Evolutionary conservation across 2,329 filamentous ascomycete species (phyloP), one percentile per base, ranked within the genome.

Genomic region (Pyrenophora tritici-repentis): DNA sequence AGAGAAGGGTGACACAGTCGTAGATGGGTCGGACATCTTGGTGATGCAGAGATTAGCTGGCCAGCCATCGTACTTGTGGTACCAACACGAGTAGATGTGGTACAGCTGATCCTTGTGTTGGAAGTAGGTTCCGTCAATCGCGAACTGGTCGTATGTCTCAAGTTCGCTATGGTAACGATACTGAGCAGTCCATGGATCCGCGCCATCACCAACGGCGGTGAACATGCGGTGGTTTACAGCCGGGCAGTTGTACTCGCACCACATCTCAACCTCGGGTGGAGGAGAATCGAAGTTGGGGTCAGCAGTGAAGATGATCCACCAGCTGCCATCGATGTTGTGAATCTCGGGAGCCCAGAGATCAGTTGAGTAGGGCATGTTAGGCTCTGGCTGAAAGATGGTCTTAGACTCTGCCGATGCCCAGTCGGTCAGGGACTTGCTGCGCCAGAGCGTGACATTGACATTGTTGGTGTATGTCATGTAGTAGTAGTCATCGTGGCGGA

Each of bases 51-150:
- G 73, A 50, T 81, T 81, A 3, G 78, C 75, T 9, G 79, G 79
- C 79, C 79, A 82, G 40, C 71, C 75, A 32, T 75, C 73, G 59
- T 79, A 79, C 14, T 73, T 65, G n/a, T 65, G 68, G 51, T 74
- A 72, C 73, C 73, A 75, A 53, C 73, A 75, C 8, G 65, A 70
- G 55, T 75, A 75, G 42, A 75, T 68, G 53, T 75, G 73, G 39
- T 75, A 75, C 3, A 75, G 55, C 55, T 47, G 62, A 51, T 44
- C 48, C 31, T 52, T 55, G 60, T 81, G 75, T 49, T 73, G 68
- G 61, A 81, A 80, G 63, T 81, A 82, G 0, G 79, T 82, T 0
- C 79, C 79, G 47, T 82, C 79, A 51, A 82, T 81, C 17, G 79
- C 78, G 56, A 82, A 82, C 52, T 82, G 79, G 54, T 81, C 73